Conservation (phyloP, 1,284 basidiomycete species). For the Rhizoctonia solani region DNA sequence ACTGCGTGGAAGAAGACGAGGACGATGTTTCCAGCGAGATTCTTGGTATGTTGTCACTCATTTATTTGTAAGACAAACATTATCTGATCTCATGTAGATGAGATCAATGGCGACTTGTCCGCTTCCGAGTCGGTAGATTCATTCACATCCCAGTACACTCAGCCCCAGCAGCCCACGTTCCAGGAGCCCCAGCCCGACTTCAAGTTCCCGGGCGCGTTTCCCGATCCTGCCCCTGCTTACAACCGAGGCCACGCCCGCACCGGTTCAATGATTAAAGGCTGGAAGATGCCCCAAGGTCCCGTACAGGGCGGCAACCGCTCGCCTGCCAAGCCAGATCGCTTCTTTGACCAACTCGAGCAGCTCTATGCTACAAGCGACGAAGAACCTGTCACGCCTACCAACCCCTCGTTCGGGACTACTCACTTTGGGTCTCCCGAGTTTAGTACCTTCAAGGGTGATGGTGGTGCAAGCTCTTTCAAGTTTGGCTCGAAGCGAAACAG, state of each 20-base stretch:
- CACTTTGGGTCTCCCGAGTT: constrained; percentile 18
- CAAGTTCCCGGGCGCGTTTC: constrained; percentile 1
- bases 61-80: background rate
- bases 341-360: constrained; percentile 31
- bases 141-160: background rate
- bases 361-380: constrained; percentile 13
- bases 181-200: background rate
- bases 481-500: constrained; percentile 17
- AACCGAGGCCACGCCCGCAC: constrained; percentile 8
- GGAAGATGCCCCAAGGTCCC: constrained; percentile 24
- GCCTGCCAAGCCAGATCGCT: constrained; percentile 7
- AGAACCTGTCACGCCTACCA: background rate
- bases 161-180: background rate
- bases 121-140: background rate
- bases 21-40: constrained; percentile 20
- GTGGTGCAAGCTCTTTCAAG: constrained; percentile 19
- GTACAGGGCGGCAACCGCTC: background rate
- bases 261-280: constrained; percentile 18
- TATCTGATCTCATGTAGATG: background rate
- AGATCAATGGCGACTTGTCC: constrained; percentile 6
- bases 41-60: constrained; percentile 13
- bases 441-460: constrained; percentile 24
- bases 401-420: background rate
- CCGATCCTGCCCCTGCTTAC: background rate
- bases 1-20: constrained; percentile 29